Evolutionary conservation across 2,329 filamentous ascomycete species (phyloP).

Genomic region (Ceratocystis lukuohia): DNA sequence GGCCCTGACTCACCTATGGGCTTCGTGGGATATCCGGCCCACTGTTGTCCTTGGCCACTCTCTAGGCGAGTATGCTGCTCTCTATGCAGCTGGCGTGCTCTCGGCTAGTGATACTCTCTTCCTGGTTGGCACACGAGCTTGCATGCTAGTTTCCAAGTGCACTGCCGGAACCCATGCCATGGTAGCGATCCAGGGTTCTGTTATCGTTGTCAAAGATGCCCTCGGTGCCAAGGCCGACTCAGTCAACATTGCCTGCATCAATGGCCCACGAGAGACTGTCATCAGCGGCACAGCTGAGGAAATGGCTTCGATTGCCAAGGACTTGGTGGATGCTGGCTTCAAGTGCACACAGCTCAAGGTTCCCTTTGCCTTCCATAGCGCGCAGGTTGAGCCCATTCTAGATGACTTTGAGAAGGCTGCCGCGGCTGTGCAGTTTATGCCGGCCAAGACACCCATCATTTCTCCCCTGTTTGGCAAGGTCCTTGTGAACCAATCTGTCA

Average conservation of each 20-base stretch:
- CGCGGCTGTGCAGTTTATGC: slow-evolving; percentile 28
- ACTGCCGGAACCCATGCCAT: slow-evolving; percentile 51
- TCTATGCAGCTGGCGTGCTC: slow-evolving; percentile 56
- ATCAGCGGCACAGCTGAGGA: slow-evolving; percentile 37
- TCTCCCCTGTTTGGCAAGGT: slow-evolving; percentile 50
- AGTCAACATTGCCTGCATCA: slow-evolving; percentile 55
- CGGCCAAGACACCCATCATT: slow-evolving; percentile 42
- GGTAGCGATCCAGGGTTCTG: slow-evolving; percentile 36
- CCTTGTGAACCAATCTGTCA: slow-evolving; percentile 37
- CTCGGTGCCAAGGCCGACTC: slow-evolving; percentile 31
- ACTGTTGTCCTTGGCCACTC: slow-evolving; percentile 48
- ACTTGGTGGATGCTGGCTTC: slow-evolving; percentile 26
- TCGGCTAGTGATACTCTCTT: slow-evolving; percentile 59
- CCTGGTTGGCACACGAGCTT: slow-evolving; percentile 54
- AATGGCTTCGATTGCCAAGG: slow-evolving; percentile 33
- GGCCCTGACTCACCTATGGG: slow-evolving; percentile 43
- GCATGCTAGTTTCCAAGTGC: slow-evolving; percentile 51
- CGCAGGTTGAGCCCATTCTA: slow-evolving; percentile 41
- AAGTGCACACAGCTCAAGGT: slow-evolving; percentile 37
- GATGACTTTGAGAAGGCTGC: slow-evolving; percentile 43
- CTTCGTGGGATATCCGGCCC: slow-evolving; percentile 42
- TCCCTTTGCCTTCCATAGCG: slow-evolving; percentile 41
- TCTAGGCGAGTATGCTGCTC: slow-evolving; percentile 60
- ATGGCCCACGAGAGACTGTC: slow-evolving; percentile 61
- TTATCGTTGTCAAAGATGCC: slow-evolving; percentile 40